Evolutionary conservation across 805 yeast species (phyloP).

Genomic region (Sugiyamaella qingdaonensis): DNA sequence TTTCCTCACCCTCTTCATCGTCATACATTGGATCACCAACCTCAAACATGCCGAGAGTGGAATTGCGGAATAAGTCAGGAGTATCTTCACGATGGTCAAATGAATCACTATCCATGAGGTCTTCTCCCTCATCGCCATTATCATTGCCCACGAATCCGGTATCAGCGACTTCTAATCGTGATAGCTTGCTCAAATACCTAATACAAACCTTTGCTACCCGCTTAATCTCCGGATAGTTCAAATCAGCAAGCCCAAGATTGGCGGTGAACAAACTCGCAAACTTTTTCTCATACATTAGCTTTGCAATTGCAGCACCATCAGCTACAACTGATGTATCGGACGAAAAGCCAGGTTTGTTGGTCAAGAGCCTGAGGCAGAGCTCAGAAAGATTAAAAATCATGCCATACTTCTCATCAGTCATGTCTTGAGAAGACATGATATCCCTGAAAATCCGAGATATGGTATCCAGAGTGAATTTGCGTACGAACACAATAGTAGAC

Average conservation of each 20-base stretch:
- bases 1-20: slow-evolving; percentile 52
- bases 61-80: slow-evolving; percentile 79
- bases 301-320: slow-evolving; percentile 63
- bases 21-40: slow-evolving; percentile 68
- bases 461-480: slow-evolving; percentile 70
- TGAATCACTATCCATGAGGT: slow-evolving; percentile 51
- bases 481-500: slow-evolving; percentile 64
- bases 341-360: slow-evolving; percentile 23
- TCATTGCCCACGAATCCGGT: slow-evolving; percentile 45
- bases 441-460: slow-evolving; percentile 60
- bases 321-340: slow-evolving; percentile 11
- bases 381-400: slow-evolving; percentile 53
- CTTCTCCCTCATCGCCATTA: slow-evolving; percentile 33
- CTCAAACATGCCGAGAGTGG: slow-evolving; percentile 93
- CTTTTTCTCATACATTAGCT: slow-evolving; percentile 63
- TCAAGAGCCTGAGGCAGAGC: slow-evolving; percentile 35
- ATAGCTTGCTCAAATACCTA: slow-evolving; percentile 47
- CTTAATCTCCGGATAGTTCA: slow-evolving; percentile 66
- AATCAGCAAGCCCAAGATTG: slow-evolving; percentile 61
- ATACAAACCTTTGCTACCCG: slow-evolving; percentile 56
- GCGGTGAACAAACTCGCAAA: slow-evolving; percentile 46
- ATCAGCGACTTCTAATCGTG: slow-evolving; percentile 44
- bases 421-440: slow-evolving; percentile 34
- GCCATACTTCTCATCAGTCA: slow-evolving; percentile 47
- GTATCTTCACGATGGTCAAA: slow-evolving; percentile 54